Evolutionary conservation across 1,139 yeast species (phyloP).

Genomic region (Lizanozyma gosingica): DNA sequence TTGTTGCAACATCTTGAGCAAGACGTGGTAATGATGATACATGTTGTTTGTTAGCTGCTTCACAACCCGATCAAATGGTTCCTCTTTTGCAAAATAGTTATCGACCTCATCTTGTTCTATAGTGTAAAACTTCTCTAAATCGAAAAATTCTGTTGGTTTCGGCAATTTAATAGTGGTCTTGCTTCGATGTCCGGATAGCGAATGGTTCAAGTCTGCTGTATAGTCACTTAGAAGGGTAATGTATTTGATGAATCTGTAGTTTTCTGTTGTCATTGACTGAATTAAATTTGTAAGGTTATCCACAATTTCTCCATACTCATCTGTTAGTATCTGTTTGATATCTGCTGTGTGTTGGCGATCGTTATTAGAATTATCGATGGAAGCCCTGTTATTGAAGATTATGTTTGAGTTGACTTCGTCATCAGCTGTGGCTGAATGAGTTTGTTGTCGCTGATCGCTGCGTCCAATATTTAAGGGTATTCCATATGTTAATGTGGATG

Average conservation of each 20-base stretch:
- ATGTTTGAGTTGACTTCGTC: conserved; percentile 4
- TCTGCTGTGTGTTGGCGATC: conserved; percentile 11
- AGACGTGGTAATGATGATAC: conserved; percentile 12
- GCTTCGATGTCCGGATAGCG: conserved; percentile 6
- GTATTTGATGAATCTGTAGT: conserved; percentile 11
- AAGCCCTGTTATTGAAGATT: conserved; percentile 1
- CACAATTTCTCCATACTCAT: neutral
- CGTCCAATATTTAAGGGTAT: no score
- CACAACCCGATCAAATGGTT: conserved; percentile 27
- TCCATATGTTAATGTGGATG: conserved; percentile 25
- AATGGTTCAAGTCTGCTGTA: conserved; percentile 7
- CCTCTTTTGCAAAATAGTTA: conserved; percentile 23
- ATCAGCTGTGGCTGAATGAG: conserved; percentile 1
- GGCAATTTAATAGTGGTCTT: conserved; percentile 12
- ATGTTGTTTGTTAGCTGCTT: conserved; percentile 22
- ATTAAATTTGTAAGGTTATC: neutral
- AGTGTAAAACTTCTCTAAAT: conserved; percentile 10
- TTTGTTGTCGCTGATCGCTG: conserved; percentile 2
- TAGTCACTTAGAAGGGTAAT: conserved; percentile 4
- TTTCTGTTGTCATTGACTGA: neutral
- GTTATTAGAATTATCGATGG: conserved; percentile 11
- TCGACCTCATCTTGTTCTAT: neutral
- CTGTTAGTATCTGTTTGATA: neutral
- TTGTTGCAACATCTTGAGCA: neutral
- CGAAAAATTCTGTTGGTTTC: conserved; percentile 28